These are phyloP conservation scores for Anthoceros angustus DNA, from an alignment of 225 moss, liverwort and hornwort species.

Conservation along the genomic window DNA sequence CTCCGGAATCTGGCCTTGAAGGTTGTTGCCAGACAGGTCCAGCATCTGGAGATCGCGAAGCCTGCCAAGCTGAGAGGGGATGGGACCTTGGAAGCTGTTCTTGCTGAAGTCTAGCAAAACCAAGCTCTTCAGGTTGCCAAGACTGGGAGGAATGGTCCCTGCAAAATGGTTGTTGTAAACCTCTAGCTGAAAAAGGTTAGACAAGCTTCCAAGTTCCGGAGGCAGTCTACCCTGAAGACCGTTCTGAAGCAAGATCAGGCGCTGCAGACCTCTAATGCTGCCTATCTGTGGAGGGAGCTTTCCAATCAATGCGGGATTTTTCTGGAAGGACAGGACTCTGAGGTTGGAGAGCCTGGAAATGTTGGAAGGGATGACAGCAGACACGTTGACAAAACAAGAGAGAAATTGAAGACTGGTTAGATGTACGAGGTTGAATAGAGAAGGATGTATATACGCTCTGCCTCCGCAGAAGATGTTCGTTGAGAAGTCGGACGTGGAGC, in stretches of 20 bases:
- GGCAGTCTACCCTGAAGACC: slow-evolving; percentile 25
- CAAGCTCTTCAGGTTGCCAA: slow-evolving; percentile 23
- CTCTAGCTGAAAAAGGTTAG: slow-evolving; percentile 24
- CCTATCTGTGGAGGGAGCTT: slow-evolving; percentile 21
- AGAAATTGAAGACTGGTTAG: background rate
- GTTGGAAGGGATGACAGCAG: slow-evolving; percentile 12
- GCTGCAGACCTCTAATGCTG: slow-evolving; percentile 12
- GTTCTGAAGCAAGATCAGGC: slow-evolving; percentile 23
- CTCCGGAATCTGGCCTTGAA: background rate
- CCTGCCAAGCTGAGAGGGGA: slow-evolving; percentile 22
- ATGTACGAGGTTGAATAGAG: background rate
- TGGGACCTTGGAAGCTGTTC: slow-evolving; percentile 24
- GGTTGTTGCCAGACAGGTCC: slow-evolving; percentile 26
- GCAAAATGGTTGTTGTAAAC: slow-evolving; percentile 25
- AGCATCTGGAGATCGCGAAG: slow-evolving; percentile 21
- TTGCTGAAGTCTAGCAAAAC: slow-evolving; percentile 30
- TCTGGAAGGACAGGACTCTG: slow-evolving; percentile 14
- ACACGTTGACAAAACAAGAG: slow-evolving; percentile 8
- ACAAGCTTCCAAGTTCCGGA: slow-evolving; percentile 20
- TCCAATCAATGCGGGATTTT: slow-evolving; percentile 10
- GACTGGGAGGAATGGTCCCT: slow-evolving; percentile 23
- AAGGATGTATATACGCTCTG: background rate
- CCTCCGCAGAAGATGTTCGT: background rate
- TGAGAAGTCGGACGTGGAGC: background rate
- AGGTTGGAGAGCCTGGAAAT: slow-evolving; percentile 10